Evolutionary conservation across 306 rosid genomes (phyloP).

Genomic region (Cicer bijugum): DNA sequence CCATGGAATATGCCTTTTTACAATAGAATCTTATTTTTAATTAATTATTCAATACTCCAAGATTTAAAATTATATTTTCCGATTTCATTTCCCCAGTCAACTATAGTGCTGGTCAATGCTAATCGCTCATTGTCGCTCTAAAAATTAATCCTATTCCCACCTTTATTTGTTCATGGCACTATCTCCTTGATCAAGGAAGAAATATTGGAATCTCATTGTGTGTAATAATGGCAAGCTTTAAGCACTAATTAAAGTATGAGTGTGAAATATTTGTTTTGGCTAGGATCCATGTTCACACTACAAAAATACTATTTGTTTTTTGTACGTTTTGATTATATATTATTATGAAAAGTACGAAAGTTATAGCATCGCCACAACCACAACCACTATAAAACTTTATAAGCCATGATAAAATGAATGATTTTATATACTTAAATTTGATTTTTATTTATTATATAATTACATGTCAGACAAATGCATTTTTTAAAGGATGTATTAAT

Average conservation of each 20-base stretch:
- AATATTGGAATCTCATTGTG: conserved; percentile 8
- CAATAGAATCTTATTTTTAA: too few relatives aligned
- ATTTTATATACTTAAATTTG: background rate
- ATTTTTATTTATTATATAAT: background rate
- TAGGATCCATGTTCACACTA: conserved; percentile 13
- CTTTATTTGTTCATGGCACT: conserved; percentile 5
- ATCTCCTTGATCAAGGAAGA: conserved; percentile 18
- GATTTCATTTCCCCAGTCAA: conserved; percentile 12
- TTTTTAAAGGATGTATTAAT: background rate
- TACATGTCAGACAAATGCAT: background rate
- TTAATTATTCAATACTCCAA: too few relatives aligned
- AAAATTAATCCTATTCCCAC: conserved; percentile 13
- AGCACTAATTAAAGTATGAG: conserved; percentile 22
- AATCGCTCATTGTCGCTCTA: conserved; percentile 1
- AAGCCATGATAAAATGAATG: background rate
- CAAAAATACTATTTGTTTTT: conserved; percentile 20
- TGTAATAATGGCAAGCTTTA: background rate
- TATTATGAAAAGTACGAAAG: background rate
- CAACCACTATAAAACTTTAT: background rate
- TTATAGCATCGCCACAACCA: background rate
- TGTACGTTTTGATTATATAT: background rate
- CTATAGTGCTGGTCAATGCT: background rate
- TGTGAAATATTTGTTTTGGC: too few relatives aligned
- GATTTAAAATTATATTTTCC: background rate
- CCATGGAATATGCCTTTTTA: background rate